Evolutionary conservation across 164 flowering plant genomes (phyloP), one percentile per base, ranked within the genome.

Genomic region (Macadamia integrifolia): DNA sequence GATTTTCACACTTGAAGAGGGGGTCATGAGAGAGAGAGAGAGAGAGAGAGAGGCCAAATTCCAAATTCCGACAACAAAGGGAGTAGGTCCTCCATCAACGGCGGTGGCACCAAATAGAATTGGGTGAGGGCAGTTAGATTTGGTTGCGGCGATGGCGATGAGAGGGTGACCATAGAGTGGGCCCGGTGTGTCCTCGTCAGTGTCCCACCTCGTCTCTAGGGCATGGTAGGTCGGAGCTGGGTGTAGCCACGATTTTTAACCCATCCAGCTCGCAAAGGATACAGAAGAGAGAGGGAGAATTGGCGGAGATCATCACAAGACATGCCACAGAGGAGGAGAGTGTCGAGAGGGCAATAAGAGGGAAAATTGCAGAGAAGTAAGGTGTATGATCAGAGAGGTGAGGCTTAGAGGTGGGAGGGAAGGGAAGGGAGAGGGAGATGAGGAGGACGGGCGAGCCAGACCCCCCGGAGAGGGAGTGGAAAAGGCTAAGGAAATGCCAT

Each of bases 51-150:
- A 23, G 23, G 23, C 23, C 23, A 50, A 50, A 50, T 50, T 10
- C 90, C 97, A 69, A 78, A 92, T 92, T 68, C 98, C 98, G 29
- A 96, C 85, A 46, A 79, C 80, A 35, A 90, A 80, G 65, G 88
- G 74, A 67, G 88, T 18, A 50, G 79, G 81, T 56, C 93, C 97
- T 31, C 90, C 90, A 66, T 92, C 99, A 50, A 95, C 90, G 64
- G 99, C 98, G 35, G 98, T 92, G 72, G 96, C 92, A 66, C 99
- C 99, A 67, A 95, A 95, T 60, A 95, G 88, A 68, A 95, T 88
- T 43, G 92, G 89, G 30, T 96, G 87, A 18, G 94, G 89, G 32
- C 99, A 98, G 53, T 84, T 87, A n/a, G 85, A 65, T 67, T 92
- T 89, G 65, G 90, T 82, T 66, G 96, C 82, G 46, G 96, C 89